Percentiles rank a stretch among this genome's conserved stretches.
Conservation (phyloP, 176 grass and related monocot species). For the Leersia perrieri region DNA sequence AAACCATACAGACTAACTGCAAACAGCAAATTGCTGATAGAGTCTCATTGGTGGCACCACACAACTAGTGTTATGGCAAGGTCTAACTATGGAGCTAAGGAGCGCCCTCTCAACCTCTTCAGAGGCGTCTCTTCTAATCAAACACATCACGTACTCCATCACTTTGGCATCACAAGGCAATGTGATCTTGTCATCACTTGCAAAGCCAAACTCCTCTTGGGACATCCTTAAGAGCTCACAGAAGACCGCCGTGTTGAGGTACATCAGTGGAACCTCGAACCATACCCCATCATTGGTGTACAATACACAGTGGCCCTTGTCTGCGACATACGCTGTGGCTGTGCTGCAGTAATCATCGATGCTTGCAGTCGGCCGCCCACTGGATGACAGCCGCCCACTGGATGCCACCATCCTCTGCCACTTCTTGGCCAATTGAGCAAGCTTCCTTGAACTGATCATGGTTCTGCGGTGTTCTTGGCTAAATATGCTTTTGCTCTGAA, state of each 20-base stretch:
- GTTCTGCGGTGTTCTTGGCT: neutral
- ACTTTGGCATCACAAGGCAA: conserved; percentile 39
- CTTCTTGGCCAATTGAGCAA: conserved; percentile 43
- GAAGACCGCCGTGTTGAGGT: conserved; percentile 11
- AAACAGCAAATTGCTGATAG: conserved; percentile 24
- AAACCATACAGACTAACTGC: neutral
- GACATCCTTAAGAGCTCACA: conserved; percentile 35
- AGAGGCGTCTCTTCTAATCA: conserved; percentile 39
- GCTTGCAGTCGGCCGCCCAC: neutral
- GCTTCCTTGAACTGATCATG: conserved; percentile 47
- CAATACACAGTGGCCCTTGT: conserved; percentile 15
- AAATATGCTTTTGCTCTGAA: neutral
- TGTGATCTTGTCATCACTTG: conserved; percentile 33
- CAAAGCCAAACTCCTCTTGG: conserved; percentile 38
- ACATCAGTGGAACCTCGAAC: conserved; percentile 31
- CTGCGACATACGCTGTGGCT: neutral
- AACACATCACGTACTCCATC: conserved; percentile 47
- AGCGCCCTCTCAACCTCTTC: conserved; percentile 44
- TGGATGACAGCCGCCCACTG: too few species aligned
- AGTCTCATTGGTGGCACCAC: neutral
- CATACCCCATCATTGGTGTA: conserved; percentile 15
- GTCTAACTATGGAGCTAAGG: conserved; percentile 36
- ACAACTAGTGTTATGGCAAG: conserved; percentile 1
- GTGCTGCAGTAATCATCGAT: neutral
- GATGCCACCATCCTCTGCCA: conserved; percentile 44